Percentiles rank a stretch among this genome's conserved stretches.
phyloP scores from a whole-genome alignment of 495 filamentous ascomycete species.

The Rostrohypoxylon terebratum region DNA sequence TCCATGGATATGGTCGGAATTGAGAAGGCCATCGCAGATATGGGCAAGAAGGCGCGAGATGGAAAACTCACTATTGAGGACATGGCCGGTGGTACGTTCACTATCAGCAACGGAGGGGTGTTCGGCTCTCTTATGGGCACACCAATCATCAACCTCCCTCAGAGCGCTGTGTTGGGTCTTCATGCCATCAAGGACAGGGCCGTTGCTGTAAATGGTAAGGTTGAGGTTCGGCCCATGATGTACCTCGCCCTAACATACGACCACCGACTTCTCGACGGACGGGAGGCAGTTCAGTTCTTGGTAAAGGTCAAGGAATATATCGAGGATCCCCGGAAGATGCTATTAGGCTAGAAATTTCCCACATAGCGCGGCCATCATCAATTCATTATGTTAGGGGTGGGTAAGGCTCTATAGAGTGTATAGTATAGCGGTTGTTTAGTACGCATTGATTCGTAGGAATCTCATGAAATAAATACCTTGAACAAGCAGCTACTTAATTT shows the following conservation, averaged over 20 bases:
- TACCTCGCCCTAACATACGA: slow-evolving; percentile 98
- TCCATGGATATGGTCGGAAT: slow-evolving; percentile 86
- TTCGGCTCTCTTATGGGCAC: slow-evolving; percentile 89
- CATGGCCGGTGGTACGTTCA: slow-evolving; percentile 99
- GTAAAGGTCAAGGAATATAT: slow-evolving; percentile 99
- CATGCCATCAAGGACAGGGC: slow-evolving; percentile 97
- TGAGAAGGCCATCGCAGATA: slow-evolving; percentile 89
- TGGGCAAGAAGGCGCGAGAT: slow-evolving; percentile 97
- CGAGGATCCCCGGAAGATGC: slow-evolving; percentile 94
- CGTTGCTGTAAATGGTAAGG: slow-evolving; percentile 88
- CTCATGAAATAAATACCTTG: slow-evolving; percentile 24
- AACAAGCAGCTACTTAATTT: neutral
- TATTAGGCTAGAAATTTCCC: slow-evolving; percentile 62
- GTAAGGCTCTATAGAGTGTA: slow-evolving; percentile 38
- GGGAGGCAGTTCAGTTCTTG: slow-evolving; percentile 96
- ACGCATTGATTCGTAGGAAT: neutral
- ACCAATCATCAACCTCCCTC: slow-evolving; percentile 98
- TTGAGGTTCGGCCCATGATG: slow-evolving; percentile 98
- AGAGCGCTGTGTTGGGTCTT: slow-evolving; percentile 95
- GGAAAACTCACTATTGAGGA: slow-evolving; percentile 98
- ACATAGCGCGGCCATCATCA: neutral
- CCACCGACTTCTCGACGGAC: slow-evolving; percentile 92
- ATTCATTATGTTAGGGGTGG: slow-evolving; percentile 6
- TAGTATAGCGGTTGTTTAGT: slow-evolving; percentile 23
- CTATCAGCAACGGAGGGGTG: slow-evolving; percentile 90